Evolutionary conservation across 2,329 filamentous ascomycete genomes (phyloP), one percentile per base, ranked within the genome.

Genomic region (Colletotrichum liriopes): DNA sequence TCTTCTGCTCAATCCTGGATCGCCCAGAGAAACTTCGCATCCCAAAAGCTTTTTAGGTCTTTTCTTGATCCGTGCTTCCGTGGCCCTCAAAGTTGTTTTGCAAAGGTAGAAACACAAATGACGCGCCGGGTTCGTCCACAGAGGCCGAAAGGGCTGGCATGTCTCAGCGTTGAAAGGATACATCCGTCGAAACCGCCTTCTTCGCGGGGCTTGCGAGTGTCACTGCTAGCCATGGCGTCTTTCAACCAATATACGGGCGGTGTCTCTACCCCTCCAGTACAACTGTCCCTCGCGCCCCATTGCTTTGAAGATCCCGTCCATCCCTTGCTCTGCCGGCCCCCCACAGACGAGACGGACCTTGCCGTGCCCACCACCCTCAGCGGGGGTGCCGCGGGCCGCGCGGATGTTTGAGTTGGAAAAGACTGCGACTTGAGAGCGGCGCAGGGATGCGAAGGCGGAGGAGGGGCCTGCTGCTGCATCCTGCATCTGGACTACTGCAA

Each of bases 401-500:
- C 39, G 59, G 35, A 62, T 62, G 45, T 51, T n/a, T 26, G 54
- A 56, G 54, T 26, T 56, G 18, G 9, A n/a, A 5, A 54, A 12
- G 26, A 52, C 49, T 14, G 49, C 26, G 26, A 32, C 29, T 52
- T 26, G 49, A 52, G 52, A 23, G 32, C 54, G 35, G n/a, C 54
- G n/a, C 35, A 39, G 29, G 35, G 20, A 37, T 55, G 11, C 20
- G 43, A 20, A 47, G 45, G 32, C 29, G 51, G 49, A 35, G 41
- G 35, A 12, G 20, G 3, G n/a, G 14, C 14, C n/a, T 41, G 35
- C 32, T 14, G 45, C 45, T 23, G 35, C 60, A 39, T 54, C 37
- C 39, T 58, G 52, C 63, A 58, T 45, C 52, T 66, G 41, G 59
- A 20, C 32, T 60, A 32, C 62, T 70, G 67, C 39, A 67, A 67